Conservation (phyloP, 805 yeast genomes). For the Yamadazyma laniorum region DNA sequence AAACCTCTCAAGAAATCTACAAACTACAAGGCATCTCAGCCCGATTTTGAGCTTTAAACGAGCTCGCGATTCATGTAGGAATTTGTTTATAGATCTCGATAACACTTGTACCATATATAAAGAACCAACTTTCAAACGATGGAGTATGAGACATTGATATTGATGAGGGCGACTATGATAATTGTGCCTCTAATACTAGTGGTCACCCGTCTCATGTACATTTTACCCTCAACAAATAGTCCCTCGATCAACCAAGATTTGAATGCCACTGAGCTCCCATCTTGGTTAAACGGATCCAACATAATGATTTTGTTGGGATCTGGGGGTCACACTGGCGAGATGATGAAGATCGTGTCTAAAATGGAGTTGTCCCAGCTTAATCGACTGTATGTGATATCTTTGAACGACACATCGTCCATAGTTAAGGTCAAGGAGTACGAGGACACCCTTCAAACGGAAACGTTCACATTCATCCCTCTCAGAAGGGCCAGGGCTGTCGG, state of each 20-base stretch:
- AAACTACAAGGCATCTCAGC: conserved; percentile 11
- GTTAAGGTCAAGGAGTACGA: conserved; percentile 39
- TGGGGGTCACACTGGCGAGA: conserved; percentile 97
- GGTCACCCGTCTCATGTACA: conserved; percentile 20
- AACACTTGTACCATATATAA: not conserved
- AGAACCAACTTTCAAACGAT: conserved; percentile 7
- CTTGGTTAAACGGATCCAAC: conserved; percentile 18
- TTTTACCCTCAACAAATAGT: conserved; percentile 23
- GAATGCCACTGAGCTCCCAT: conserved; percentile 5
- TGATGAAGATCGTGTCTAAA: conserved; percentile 64
- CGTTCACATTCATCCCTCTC: conserved; percentile 29
- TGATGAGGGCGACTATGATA: conserved; percentile 6
- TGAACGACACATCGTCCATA: conserved; percentile 53
- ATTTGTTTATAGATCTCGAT: not conserved
- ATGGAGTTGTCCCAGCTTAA: conserved; percentile 27
- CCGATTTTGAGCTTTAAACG: conserved; percentile 17
- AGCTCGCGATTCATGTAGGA: not conserved
- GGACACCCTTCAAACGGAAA: conserved; percentile 15
- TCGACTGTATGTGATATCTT: conserved; percentile 44
- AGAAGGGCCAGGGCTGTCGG: conserved; percentile 64
- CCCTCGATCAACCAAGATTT: conserved; percentile 1
- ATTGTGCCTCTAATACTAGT: conserved; percentile 21
- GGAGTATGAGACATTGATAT: conserved; percentile 21
- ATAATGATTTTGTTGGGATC: conserved; percentile 79
- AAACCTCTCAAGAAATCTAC: not conserved